Evolutionary conservation across 2,329 filamentous ascomycete genomes (phyloP), one percentile per base, ranked within the genome.

Genomic region (Pseudogymnoascus sp.): DNA sequence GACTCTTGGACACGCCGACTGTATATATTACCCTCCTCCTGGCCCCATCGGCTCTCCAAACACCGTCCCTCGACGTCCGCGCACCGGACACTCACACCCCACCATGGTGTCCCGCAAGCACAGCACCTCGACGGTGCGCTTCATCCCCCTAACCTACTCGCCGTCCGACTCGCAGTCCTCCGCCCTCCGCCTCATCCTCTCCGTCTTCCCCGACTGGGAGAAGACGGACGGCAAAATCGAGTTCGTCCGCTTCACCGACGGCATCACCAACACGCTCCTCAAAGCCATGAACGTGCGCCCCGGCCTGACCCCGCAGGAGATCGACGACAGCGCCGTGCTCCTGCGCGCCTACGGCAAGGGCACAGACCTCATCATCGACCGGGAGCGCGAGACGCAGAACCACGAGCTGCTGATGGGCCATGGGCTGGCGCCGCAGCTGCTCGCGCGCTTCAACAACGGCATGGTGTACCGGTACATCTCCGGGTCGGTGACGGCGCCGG

Each of bases 361-460:
- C 67, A 97, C 95, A 69, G 92, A 96, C 73, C 83, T 97, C 62
- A 83, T 99, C 70, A 99, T 99, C 77, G 95, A 99, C 78, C 89
- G 95, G 69, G 90, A 96, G 79, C 88, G 93, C 82, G 87, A 85
- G 81, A 83, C 82, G 1, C 82, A 86, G 70, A 88, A 88, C 74
- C 95, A 99, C 77, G 92, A 92, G 73, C 83, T 97, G 64, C 87
- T 97, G 66, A 91, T 93, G 78, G 85, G 85, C 69, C 82, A 92
- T 71, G 86, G 87, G 70, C 87, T 99, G 62, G 95, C 95, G 19
- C 95, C 95, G 38, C 82, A 89, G 65, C 82, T 99, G 61, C 83
- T 97, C 64, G 95, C 93, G 62, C 89, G 93, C 68, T 99, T 99
- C 80, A 83, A 92, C 71, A 99, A 99, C 74, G 95, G 95, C 69